Base-by-base conservation (phyloP, 2,329 filamentous ascomycete genomes). In the Exophiala aquamarina region DNA sequence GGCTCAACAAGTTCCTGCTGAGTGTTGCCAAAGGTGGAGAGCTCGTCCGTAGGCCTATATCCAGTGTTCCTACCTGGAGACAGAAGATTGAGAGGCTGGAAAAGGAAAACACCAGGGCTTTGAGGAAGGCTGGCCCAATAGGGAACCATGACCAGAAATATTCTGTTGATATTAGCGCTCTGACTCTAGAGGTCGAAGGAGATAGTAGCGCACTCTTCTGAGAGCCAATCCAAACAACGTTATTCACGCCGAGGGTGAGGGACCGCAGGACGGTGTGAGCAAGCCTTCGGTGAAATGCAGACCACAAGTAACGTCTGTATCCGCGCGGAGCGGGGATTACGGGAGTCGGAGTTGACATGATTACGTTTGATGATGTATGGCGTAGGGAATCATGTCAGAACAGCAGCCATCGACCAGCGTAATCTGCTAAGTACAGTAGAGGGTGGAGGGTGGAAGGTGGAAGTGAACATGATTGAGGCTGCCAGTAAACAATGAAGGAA, bases 281-380 rank as follows among this genome's bases (percentile, higher is more conserved):
- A 70, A 96, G 97, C 61, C 90, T 82, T 61, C 87, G 79, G 68
- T 97, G 92, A 55, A 96, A 75, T 42, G 87, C 84, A 40, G 92
- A 91, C 52, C 92, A 94, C 59, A 96, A 73, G 67, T 94, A 94
- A 72, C 95, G 89, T 75, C 89, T 86, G 70, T 95, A 95, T 32
- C 68, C 70, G 57, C 71, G 65, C 51, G 67, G 56, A 28, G 41
- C 39, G 9, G 50, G 43, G 10, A 15, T 42, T 11, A 47, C 19
- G 17, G 49, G 40, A 31, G 39, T 9, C 15, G 41, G 28, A 21
- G 47, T 49, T 38, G 47, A 41, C 52, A 56, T 55, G n/a, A 10
- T 34, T 6, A 32, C 10, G 10, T 17, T 19, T 19, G 20, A 14
- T 29, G 36, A 26, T 15, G n/a, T 11, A 37, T 21, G 23, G n/a